Percentiles rank a stretch among this genome's conserved stretches.
These are phyloP conservation scores for Colletotrichum somersetense DNA, from an alignment of 2,329 filamentous ascomycete genomes.

Conservation along the genomic window DNA sequence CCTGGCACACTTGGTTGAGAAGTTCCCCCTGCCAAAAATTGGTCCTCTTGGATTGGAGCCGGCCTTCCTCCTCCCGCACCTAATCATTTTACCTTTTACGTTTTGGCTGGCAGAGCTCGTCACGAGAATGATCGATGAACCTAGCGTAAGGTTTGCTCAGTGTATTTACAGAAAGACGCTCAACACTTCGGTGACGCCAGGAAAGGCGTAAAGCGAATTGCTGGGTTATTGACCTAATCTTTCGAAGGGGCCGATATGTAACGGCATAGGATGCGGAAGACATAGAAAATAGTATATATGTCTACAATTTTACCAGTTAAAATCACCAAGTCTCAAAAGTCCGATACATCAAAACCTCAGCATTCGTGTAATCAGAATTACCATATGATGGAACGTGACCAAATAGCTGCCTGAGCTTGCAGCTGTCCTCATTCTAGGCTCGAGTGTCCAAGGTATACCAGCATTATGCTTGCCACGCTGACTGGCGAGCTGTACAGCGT, in stretches of 20 bases:
- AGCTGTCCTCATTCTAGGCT: slow-evolving; percentile 1
- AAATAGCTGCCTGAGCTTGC: background rate
- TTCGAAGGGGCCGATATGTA: background rate
- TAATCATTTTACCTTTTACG: slow-evolving; percentile 71
- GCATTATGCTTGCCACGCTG: slow-evolving; percentile 14
- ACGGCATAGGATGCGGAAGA: background rate
- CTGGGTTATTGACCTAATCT: background rate
- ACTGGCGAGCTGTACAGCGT: background rate
- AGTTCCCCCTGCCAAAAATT: slow-evolving; percentile 64
- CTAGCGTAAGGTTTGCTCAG: slow-evolving; percentile 67
- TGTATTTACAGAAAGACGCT: slow-evolving; percentile 67
- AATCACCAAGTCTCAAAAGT: background rate
- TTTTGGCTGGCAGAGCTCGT: slow-evolving; percentile 69
- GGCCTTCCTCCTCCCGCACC: slow-evolving; percentile 69
- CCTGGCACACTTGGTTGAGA: slow-evolving; percentile 69
- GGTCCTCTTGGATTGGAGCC: slow-evolving; percentile 73
- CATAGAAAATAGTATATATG: background rate
- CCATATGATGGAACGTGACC: background rate
- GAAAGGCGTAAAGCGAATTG: background rate
- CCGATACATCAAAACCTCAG: background rate
- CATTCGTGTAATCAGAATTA: background rate
- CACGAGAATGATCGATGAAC: slow-evolving; percentile 69
- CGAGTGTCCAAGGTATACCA: background rate
- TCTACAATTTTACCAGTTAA: background rate
- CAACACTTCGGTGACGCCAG: slow-evolving; percentile 16